Percentiles rank a stretch among this genome's conserved stretches.
Evolutionary conservation across 2,329 filamentous ascomycete genomes (phyloP).

Genomic region (Botrytis aclada): DNA sequence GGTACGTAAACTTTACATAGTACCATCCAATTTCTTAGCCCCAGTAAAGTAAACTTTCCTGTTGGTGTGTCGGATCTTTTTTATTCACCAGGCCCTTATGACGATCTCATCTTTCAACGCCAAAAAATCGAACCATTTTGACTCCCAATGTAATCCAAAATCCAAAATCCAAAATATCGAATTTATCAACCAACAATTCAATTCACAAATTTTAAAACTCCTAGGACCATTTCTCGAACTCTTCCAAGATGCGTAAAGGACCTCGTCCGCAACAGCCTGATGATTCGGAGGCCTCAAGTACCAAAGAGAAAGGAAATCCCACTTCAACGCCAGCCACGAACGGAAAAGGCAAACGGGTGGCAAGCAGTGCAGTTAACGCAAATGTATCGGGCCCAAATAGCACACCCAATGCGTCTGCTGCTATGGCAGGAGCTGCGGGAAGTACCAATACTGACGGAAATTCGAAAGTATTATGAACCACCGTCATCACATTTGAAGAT

Average conservation of each 20-base stretch:
- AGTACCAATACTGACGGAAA: constrained; percentile 26
- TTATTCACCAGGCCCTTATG: constrained; percentile 1
- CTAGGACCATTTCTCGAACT: too few relatives aligned
- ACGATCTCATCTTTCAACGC: constrained; percentile 5
- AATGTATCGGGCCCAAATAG: constrained; percentile 36
- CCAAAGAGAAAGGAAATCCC: constrained; percentile 36
- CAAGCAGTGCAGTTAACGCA: constrained; percentile 22
- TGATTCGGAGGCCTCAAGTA: constrained; percentile 40
- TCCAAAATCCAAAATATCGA: too few relatives aligned
- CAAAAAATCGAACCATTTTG: background rate
- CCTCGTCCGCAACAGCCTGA: constrained; percentile 35
- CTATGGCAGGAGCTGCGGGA: constrained; percentile 21
- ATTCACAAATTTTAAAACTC: background rate
- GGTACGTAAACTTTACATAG: background rate
- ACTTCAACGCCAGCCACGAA: constrained; percentile 27
- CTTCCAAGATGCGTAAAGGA: constrained; percentile 22
- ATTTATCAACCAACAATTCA: too few relatives aligned
- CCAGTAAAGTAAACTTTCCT: constrained; percentile 9
- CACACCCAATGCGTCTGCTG: constrained; percentile 23
- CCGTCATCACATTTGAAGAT: background rate
- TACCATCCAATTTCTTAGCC: background rate
- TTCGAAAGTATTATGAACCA: constrained; percentile 34
- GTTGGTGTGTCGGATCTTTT: constrained; percentile 3
- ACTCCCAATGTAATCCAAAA: constrained; percentile 5
- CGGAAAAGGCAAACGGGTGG: constrained; percentile 36